Base-by-base conservation (phyloP, 768 basidiomycete genomes). In the Coprinopsis strossmayeri region DNA sequence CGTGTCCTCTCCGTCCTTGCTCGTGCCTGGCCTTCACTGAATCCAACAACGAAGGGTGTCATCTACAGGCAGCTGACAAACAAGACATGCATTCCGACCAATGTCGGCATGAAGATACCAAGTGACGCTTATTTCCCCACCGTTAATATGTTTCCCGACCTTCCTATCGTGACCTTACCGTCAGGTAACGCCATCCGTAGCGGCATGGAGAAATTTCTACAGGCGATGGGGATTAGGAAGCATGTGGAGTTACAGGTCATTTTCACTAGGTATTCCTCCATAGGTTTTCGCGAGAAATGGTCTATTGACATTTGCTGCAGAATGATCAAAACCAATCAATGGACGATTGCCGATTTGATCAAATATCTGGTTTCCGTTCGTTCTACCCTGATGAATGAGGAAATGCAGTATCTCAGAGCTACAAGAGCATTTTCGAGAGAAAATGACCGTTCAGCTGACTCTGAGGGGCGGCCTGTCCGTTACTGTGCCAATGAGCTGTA, bases 231-330 rank as follows among this genome's bases (percentile, higher is more conserved):
- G 10, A 90, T 97, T 10, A 78, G 91, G 15, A 90, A 82, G 60
- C 92, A 94, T 54, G 91, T 97, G 5, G 89, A 97, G 51, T 72
- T 97, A 1, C 93, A 97, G 62, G 70, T 96, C 2, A 77, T 99
- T n/a, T 99, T 99, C 60, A 79, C 86, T 46, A 76, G 93, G 84
- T 88, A 46, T 23, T 12, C 1, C 15, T n/a, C 20, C 34, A 9
- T 28, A 5, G 4, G 24, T 23, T 9, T 40, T 30, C 38, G n/a
- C 25, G 18, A 5, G 38, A 5, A 23, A 25, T 18, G 28, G 17
- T 45, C 34, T 23, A n/a, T 25, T 34, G 38, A 34, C 37, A 17
- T 12, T 32, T 3, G 23, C 27, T 41, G 34, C 13, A 91, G 89
- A 62, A 88, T 91, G 87, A 79, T 91, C 55, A 87, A 85, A 62